Percentiles rank a stretch among this genome's conserved stretches.
phyloP scores from a whole-genome alignment of 2,329 filamentous ascomycete species.

The Colletotrichum sp. region DNA sequence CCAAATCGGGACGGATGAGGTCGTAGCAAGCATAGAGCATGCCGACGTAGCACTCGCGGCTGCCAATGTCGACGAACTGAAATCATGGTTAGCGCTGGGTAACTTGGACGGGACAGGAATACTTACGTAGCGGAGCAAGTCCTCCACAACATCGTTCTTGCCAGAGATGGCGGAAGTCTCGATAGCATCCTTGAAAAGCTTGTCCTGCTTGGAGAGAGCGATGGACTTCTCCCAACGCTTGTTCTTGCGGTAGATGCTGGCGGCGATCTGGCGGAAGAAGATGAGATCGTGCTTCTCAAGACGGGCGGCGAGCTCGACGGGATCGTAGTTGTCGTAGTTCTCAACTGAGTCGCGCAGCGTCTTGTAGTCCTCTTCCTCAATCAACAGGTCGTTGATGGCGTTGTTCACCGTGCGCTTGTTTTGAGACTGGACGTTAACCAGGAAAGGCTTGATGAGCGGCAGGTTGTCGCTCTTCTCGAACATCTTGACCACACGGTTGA shows the following conservation, averaged over 20 bases:
- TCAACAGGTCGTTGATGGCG: constrained; percentile 95
- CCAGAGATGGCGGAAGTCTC: constrained; percentile 93
- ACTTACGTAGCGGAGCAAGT: constrained; percentile 96
- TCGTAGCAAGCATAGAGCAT: constrained; percentile 99
- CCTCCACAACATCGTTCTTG: constrained; percentile 93
- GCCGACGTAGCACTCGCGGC: constrained; percentile 98
- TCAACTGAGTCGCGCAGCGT: constrained; percentile 96
- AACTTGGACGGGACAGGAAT: not conserved
- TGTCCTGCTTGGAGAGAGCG: constrained; percentile 96
- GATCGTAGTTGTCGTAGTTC: constrained; percentile 99
- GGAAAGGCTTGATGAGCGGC: constrained; percentile 97
- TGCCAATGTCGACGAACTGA: constrained; percentile 98
- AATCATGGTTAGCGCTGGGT: constrained; percentile 33
- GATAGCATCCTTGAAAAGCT: constrained; percentile 99
- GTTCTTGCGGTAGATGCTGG: constrained; percentile 99
- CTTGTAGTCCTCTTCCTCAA: constrained; percentile 99
- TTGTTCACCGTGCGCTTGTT: constrained; percentile 99
- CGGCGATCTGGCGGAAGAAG: constrained; percentile 98
- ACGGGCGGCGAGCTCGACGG: constrained; percentile 87
- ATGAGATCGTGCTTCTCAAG: constrained; percentile 97
- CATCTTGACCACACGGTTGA: constrained; percentile 99
- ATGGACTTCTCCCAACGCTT: constrained; percentile 99
- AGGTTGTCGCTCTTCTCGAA: constrained; percentile 99
- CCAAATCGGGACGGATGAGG: constrained; percentile 88
- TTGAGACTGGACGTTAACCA: constrained; percentile 93